Conservation (phyloP, 2,329 filamentous ascomycete genomes). For the Harringtonia aguacate region DNA sequence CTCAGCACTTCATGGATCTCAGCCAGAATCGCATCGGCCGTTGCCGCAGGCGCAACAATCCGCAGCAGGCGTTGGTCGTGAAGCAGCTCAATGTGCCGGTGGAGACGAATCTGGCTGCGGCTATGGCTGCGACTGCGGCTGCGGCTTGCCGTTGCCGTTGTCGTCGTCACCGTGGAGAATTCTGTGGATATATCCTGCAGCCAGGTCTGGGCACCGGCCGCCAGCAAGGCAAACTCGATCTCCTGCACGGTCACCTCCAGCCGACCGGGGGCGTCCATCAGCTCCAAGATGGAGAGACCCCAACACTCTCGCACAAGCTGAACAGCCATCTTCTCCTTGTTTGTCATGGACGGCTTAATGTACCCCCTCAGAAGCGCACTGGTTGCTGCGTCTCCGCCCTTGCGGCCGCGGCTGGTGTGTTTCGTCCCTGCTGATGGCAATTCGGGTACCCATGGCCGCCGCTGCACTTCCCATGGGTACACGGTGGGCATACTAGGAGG, state of each 20-base stretch:
- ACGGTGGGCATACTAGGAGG: neutral
- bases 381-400: neutral
- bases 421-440: neutral
- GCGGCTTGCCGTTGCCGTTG: constrained; percentile 14
- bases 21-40: constrained; percentile 23
- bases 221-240: constrained; percentile 31
- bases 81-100: constrained; percentile 23
- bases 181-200: constrained; percentile 19
- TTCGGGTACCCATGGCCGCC: neutral
- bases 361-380: constrained; percentile 8
- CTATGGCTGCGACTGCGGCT: constrained; percentile 19
- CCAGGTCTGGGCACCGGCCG: constrained; percentile 25
- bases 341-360: constrained; percentile 7
- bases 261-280: constrained; percentile 30
- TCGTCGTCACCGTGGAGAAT: constrained; percentile 4
- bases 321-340: constrained; percentile 30
- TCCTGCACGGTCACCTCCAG: constrained; percentile 27
- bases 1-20: constrained; percentile 21
- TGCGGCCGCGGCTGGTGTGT: too few species aligned
- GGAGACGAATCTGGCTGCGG: constrained; percentile 2
- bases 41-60: constrained; percentile 24
- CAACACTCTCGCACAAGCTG: constrained; percentile 37
- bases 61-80: constrained; percentile 18
- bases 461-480: constrained; percentile 27
- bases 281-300: constrained; percentile 36